Evolutionary conservation across 257 asterid genomes (phyloP).

Genomic region (Thymus quinquecostatus): DNA sequence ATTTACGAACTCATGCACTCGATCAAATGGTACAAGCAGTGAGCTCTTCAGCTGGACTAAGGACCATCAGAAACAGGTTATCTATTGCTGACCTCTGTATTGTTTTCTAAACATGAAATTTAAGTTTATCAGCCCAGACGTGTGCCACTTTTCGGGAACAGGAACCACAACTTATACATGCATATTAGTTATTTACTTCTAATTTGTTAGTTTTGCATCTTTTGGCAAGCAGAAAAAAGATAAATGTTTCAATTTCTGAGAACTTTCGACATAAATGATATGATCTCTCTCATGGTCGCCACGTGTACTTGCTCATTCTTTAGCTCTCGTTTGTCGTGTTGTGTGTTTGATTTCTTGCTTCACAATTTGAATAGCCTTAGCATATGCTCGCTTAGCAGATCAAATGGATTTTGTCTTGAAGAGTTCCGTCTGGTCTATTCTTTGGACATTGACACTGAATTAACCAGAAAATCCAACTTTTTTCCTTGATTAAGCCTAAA

Average conservation of each 20-base stretch:
- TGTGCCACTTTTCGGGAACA: not conserved
- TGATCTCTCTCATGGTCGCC: no score
- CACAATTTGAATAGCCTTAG: not conserved
- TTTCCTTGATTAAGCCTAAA: slow-evolving; percentile 5
- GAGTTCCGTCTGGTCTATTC: not conserved
- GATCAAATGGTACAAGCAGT: slow-evolving; percentile 99
- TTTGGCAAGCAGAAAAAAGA: no score
- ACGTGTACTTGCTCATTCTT: no score
- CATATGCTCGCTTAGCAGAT: slow-evolving; percentile 1
- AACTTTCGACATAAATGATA: no score
- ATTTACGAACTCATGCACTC: slow-evolving; percentile 82
- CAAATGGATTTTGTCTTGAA: no score
- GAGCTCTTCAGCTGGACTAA: slow-evolving; percentile 96
- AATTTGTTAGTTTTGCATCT: no score
- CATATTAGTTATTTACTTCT: no score
- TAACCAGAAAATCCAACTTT: slow-evolving; percentile 15
- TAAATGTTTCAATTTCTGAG: no score
- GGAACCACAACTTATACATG: not conserved
- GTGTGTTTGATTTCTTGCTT: slow-evolving; percentile 3
- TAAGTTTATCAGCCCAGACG: slow-evolving; percentile 2
- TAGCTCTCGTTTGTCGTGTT: not conserved
- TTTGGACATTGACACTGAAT: not conserved
- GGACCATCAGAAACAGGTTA: slow-evolving; percentile 95
- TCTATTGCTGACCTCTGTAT: slow-evolving; percentile 16
- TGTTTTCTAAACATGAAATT: not conserved